Percentiles rank a stretch among this genome's conserved stretches.
These are phyloP conservation scores for Articulospora tetracladia DNA, from an alignment of 495 filamentous ascomycete species.

Conservation along the genomic window DNA sequence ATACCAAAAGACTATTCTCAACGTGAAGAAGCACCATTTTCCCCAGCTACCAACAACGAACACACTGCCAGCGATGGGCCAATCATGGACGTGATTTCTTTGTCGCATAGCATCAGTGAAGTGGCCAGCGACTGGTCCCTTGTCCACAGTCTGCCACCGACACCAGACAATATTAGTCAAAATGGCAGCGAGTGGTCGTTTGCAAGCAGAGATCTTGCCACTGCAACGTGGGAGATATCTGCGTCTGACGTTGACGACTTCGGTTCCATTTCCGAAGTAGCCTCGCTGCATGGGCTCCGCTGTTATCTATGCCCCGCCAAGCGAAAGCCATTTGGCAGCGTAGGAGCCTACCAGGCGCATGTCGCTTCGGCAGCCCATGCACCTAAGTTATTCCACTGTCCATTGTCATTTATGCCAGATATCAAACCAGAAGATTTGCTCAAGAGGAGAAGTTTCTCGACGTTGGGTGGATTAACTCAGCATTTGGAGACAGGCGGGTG, in stretches of 20 bases:
- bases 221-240: background rate
- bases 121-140: background rate
- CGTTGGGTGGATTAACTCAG: slow-evolving; percentile 9
- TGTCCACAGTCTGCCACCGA: background rate
- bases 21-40: background rate
- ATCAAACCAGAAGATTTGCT: background rate
- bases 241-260: background rate
- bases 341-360: background rate
- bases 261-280: background rate
- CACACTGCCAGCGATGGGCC: slow-evolving; percentile 8
- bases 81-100: background rate
- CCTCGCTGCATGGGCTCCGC: background rate
- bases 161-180: background rate
- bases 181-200: slow-evolving; percentile 8
- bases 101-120: background rate
- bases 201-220: background rate
- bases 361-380: slow-evolving; percentile 3
- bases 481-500: slow-evolving; percentile 12
- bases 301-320: background rate
- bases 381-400: slow-evolving; percentile 11
- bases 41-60: too few species aligned
- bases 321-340: slow-evolving; percentile 1
- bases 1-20: background rate
- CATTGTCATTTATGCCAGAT: slow-evolving; percentile 1
- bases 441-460: slow-evolving; percentile 3